Conservation (phyloP, 1,284 basidiomycete genomes). For the Sanghuangporus weigelae region DNA sequence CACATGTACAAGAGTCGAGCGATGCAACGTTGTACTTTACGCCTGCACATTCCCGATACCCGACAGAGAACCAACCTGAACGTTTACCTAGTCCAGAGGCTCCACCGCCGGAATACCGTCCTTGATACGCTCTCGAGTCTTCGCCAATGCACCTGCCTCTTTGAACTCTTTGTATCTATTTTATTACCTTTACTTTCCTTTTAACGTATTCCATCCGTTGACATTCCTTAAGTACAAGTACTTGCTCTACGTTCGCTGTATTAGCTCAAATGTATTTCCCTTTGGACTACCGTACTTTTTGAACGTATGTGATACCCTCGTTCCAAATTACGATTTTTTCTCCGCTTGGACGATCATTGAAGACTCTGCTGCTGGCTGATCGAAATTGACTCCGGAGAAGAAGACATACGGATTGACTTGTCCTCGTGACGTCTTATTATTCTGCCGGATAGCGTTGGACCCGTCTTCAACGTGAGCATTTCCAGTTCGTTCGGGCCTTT, state of each 20-base stretch:
- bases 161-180: background rate
- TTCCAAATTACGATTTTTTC: background rate
- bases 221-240: background rate
- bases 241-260: background rate
- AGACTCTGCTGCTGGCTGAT: background rate
- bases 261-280: background rate
- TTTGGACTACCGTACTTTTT: background rate
- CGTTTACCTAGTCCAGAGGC: background rate
- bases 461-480: background rate
- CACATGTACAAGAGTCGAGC: slow-evolving; percentile 7
- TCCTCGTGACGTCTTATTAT: background rate
- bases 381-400: background rate
- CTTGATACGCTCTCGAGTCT: background rate
- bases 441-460: background rate
- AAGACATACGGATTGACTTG: background rate
- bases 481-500: no score
- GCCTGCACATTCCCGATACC: slow-evolving; percentile 10
- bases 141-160: background rate
- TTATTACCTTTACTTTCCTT: background rate
- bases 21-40: slow-evolving; percentile 11
- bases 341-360: background rate
- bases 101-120: slow-evolving; percentile 10
- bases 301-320: slow-evolving; percentile 1
- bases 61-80: slow-evolving; percentile 7
- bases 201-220: background rate